These are phyloP conservation scores for Elsinoe australis DNA, from an alignment of 2,329 filamentous ascomycete genomes.

Conservation along the genomic window DNA sequence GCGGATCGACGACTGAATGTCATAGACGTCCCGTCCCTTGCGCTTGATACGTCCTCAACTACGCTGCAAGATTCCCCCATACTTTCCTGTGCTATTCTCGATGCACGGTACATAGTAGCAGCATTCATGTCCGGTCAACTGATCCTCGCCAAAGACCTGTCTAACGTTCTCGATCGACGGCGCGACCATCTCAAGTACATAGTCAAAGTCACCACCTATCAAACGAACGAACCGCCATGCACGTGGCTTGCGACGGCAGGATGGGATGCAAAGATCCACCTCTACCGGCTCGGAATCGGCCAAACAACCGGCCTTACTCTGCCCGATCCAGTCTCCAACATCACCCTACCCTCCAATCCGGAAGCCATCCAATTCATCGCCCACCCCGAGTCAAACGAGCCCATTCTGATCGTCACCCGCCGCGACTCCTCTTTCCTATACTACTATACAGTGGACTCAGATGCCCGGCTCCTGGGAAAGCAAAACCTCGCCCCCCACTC, in stretches of 20 bases:
- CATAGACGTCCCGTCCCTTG: constrained; percentile 33
- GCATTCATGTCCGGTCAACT: constrained; percentile 55
- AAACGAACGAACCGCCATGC: constrained; percentile 25
- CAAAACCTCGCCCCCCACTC: constrained; percentile 57
- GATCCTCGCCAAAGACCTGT: constrained; percentile 32
- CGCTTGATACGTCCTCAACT: constrained; percentile 32
- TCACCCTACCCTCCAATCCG: constrained; percentile 46
- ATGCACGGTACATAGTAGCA: constrained; percentile 41
- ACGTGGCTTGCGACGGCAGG: constrained; percentile 49
- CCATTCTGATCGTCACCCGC: constrained; percentile 47
- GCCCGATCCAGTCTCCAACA: constrained; percentile 36
- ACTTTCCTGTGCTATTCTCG: constrained; percentile 42
- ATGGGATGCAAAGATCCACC: constrained; percentile 51
- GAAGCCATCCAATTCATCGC: constrained; percentile 49
- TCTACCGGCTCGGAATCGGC: constrained; percentile 38
- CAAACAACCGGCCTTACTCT: constrained; percentile 27
- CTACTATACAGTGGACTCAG: constrained; percentile 42
- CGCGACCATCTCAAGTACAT: constrained; percentile 54
- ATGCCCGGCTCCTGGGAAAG: constrained; percentile 42
- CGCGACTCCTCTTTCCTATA: constrained; percentile 53
- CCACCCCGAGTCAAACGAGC: constrained; percentile 41
- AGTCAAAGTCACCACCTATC: constrained; percentile 41
- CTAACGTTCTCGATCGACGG: constrained; percentile 38
- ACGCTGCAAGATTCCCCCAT: constrained; percentile 46
- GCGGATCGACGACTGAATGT: constrained; percentile 45